phyloP scores from a whole-genome alignment of 1,139 yeast genomes.

The Scheffersomyces segobiensis region DNA sequence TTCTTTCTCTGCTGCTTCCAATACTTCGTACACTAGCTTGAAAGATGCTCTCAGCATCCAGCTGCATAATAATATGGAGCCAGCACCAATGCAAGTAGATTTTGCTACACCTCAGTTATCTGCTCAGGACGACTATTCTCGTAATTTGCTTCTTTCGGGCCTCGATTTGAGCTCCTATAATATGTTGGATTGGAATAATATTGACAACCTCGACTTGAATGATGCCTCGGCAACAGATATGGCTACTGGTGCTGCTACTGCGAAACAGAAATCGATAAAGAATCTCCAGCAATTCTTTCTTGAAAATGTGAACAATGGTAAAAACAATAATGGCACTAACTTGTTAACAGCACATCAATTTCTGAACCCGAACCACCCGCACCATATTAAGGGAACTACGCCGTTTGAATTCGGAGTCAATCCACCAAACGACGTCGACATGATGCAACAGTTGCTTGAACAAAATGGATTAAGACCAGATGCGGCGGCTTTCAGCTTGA shows the following conservation, averaged over 20 bases:
- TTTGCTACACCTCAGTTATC: conserved; percentile 77
- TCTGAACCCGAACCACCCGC: conserved; percentile 37
- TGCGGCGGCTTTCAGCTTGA: conserved; percentile 5
- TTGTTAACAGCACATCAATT: conserved; percentile 27
- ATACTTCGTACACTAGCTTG: conserved; percentile 63
- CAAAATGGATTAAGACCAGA: not conserved
- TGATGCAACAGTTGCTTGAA: conserved; percentile 21
- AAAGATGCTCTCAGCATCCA: conserved; percentile 41
- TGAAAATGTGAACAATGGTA: conserved; percentile 1
- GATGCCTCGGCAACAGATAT: not conserved
- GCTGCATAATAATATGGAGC: conserved; percentile 32
- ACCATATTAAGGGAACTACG: conserved; percentile 37
- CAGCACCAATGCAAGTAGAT: conserved; percentile 55
- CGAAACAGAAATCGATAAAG: conserved; percentile 11
- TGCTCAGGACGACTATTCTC: conserved; percentile 24
- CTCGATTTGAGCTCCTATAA: conserved; percentile 26
- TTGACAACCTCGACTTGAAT: conserved; percentile 31
- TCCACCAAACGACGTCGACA: conserved; percentile 24
- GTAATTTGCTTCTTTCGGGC: conserved; percentile 20
- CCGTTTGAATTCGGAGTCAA: conserved; percentile 39
- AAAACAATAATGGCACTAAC: not conserved
- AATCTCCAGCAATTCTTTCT: conserved; percentile 16
- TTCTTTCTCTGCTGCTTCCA: conserved; percentile 80
- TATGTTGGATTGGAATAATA: conserved; percentile 36
- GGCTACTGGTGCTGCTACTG: conserved; percentile 8